Base-by-base conservation (phyloP, 305 asterid genomes). In the Nicotiana rustica region DNA sequence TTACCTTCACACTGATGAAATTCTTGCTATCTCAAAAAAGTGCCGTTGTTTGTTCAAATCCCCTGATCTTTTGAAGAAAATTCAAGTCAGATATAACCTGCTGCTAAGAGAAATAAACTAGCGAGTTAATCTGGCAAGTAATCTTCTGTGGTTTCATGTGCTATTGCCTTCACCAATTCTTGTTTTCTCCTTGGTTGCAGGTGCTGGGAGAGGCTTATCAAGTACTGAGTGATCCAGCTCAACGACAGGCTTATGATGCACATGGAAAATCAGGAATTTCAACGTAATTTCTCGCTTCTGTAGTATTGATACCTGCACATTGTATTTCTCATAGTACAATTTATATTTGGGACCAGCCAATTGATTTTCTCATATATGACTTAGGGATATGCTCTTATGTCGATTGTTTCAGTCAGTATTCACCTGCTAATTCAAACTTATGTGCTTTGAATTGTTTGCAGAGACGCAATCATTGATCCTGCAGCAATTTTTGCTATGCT, bases 401-500 rank as follows among this genome's bases (percentile, higher is more conserved):
- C 12, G 5, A 7, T 29, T 38, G 10, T 66, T 66, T 66, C 17
- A 66, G 31, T 65, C 41, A 31, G 80, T 55, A 76, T 76, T 55
- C n/a, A 56, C n/a, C n/a, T 77, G n/a, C 57, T 56, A 77, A 80
- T 31, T 65, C 41, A 82, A 33, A 47, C 67, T 73, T 49, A 38
- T 76, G 8, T 77, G 78, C 38, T 83, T 75, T 81, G 83, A 64
- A 49, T 80, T 85, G 69, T 73, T 88, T 85, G 82, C 94, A 96
- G 99, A 75, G 99, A 96, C 31, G 95, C 98, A 77, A 95, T 96
- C 68, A 95, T 96, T 82, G 99, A 96, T 86, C 99, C 99, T 87
- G 98, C 98, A 14, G 99, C 98, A 80, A 96, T 96, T 69, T 96
- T 96, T 87, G 98, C 99, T 81, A 95, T 96, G 99, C 98, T 96